Base-by-base conservation (phyloP, 2,329 filamentous ascomycete species). In the Penicillium sp. region DNA sequence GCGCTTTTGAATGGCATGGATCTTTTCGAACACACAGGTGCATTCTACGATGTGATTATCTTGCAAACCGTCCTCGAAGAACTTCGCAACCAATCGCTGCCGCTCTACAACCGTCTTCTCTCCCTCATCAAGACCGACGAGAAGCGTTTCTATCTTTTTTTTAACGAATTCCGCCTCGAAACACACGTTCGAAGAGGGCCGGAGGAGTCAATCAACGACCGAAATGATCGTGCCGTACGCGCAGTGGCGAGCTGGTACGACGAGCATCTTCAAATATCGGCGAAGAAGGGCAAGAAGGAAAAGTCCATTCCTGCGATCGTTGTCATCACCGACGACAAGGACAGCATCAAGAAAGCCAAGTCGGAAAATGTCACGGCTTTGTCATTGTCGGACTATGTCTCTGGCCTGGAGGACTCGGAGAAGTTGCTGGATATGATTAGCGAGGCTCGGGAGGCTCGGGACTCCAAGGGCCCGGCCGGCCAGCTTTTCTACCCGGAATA, bases 81-180 rank as follows among this genome's bases (percentile, higher is more conserved):
- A 76, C 83, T 99, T 54, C 90, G 91, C 68, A 96, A 97, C 71
- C 85, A 92, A 62, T 97, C 93, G 10, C 75, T 97, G 55, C 94
- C 94, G 34, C 84, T 99, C 30, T 99, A 97, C 77, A 97, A 97
- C 72, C 89, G 94, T 32, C 79, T 99, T 43, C 85, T 97, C 60
- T 86, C 89, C 18, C 79, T 99, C 58, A 96, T 92, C 32, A 96
- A 93, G 74, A 96, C 93, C 67, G 91, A 96, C 64, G 91, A 96
- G 60, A 99, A 99, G 79, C 86, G 93, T 48, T 97, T 96, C 70
- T 97, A 97, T 68, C 90, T 99, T 46, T 99, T 99, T 72, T 97
- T 97, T 83, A 99, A 99, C 71, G 94, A 99, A 65, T 99, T 99
- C 68, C 84, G 93, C 45, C 79, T 92, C 32, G 95, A 99, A 72